phyloP scores from a whole-genome alignment of 805 yeast genomes.

The Monosporozyma aerobia region DNA sequence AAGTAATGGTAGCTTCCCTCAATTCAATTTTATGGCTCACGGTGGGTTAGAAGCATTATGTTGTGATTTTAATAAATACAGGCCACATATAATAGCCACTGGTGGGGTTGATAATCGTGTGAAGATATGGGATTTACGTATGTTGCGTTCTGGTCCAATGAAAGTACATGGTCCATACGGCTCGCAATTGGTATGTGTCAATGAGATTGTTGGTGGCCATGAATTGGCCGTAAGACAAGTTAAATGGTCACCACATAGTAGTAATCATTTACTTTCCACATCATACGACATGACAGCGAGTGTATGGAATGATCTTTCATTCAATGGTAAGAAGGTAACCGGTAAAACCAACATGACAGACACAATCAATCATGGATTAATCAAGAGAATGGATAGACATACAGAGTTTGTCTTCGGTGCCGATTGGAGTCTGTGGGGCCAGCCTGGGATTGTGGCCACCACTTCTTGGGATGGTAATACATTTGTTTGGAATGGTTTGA shows the following conservation, averaged over 20 bases:
- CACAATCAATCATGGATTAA: conserved; percentile 37
- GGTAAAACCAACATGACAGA: conserved; percentile 37
- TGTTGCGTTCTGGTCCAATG: conserved; percentile 24
- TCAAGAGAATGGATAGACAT: conserved; percentile 56
- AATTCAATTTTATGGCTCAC: conserved; percentile 57
- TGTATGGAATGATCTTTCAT: conserved; percentile 72
- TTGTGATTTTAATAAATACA: conserved; percentile 87
- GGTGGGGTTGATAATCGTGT: conserved; percentile 87
- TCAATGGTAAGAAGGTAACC: conserved; percentile 42
- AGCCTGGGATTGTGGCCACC: conserved; percentile 90
- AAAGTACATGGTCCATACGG: not conserved
- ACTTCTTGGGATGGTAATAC: conserved; percentile 97
- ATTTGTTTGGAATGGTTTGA: conserved; percentile 67
- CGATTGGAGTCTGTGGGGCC: conserved; percentile 96
- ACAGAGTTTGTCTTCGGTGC: conserved; percentile 86
- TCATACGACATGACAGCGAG: conserved; percentile 91
- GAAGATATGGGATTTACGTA: conserved; percentile 81
- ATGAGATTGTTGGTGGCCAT: conserved; percentile 69
- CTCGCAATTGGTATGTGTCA: conserved; percentile 38
- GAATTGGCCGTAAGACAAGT: conserved; percentile 80
- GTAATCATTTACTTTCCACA: conserved; percentile 59
- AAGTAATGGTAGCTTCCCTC: conserved; percentile 23
- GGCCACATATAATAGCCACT: conserved; percentile 68
- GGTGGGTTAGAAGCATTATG: conserved; percentile 71
- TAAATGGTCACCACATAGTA: conserved; percentile 82